These are phyloP conservation scores for Jacaranda mimosifolia DNA, from an alignment of 257 asterid species.

Conservation along the genomic window DNA sequence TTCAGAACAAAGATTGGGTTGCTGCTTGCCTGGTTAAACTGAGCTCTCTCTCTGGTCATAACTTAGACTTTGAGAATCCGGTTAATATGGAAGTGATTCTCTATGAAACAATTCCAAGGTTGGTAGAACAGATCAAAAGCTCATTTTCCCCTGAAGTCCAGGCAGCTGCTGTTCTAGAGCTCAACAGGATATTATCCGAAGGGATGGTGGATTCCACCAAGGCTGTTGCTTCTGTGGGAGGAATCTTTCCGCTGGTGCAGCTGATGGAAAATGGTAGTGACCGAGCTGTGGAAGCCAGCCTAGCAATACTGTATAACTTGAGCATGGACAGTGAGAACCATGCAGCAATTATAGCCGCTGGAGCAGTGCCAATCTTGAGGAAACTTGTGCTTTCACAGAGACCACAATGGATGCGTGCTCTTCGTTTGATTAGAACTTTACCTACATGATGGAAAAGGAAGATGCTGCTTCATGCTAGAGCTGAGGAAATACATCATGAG, in stretches of 20 bases:
- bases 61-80: slow-evolving; percentile 48
- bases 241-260: slow-evolving; percentile 72
- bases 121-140: slow-evolving; percentile 63
- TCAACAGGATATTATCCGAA: slow-evolving; percentile 70
- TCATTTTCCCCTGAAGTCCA: slow-evolving; percentile 57
- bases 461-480: not conserved
- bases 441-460: slow-evolving; percentile 50
- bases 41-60: slow-evolving; percentile 46
- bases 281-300: slow-evolving; percentile 67
- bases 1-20: slow-evolving; percentile 72
- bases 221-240: slow-evolving; percentile 69
- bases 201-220: slow-evolving; percentile 67
- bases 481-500: not conserved
- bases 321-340: slow-evolving; percentile 90
- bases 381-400: slow-evolving; percentile 65
- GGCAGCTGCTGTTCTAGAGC: slow-evolving; percentile 80
- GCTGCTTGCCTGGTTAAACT: slow-evolving; percentile 88
- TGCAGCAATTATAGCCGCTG: slow-evolving; percentile 74
- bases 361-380: slow-evolving; percentile 76
- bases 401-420: slow-evolving; percentile 73
- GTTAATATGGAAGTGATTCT: slow-evolving; percentile 69
- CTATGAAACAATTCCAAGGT: slow-evolving; percentile 80
- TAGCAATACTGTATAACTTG: slow-evolving; percentile 67
- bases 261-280: slow-evolving; percentile 65
- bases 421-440: slow-evolving; percentile 72